Conservation (phyloP, 2,329 filamentous ascomycete species). For the Ceratocystis ficicola region DNA sequence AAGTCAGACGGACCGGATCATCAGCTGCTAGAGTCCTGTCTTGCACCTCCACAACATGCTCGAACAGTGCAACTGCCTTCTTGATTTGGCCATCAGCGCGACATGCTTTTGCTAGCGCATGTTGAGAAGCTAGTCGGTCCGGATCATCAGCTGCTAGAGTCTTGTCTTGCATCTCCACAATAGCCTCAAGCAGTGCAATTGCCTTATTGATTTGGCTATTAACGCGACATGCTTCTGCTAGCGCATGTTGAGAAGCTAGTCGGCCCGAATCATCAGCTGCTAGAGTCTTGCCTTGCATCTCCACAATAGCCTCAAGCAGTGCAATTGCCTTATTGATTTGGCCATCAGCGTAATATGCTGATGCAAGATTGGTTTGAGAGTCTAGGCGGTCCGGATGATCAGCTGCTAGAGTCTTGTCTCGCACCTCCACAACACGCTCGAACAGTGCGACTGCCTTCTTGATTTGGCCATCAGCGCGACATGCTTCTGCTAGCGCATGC, state of each 20-base stretch:
- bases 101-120: background rate
- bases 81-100: background rate
- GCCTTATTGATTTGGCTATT: background rate
- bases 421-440: too few species aligned
- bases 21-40: background rate
- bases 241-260: background rate
- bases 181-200: background rate
- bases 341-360: background rate
- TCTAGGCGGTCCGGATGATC: background rate
- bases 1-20: background rate
- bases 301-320: too few species aligned
- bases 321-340: background rate
- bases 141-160: background rate
- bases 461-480: background rate
- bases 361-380: background rate
- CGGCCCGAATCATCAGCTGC: background rate
- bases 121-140: too few species aligned
- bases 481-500: too few species aligned
- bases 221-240: background rate
- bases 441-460: too few species aligned
- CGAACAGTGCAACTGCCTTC: too few species aligned
- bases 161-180: background rate
- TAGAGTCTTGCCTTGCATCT: too few species aligned
- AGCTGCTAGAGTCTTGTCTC: background rate
- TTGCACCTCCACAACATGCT: too few species aligned